Conservation (phyloP, 2,329 filamentous ascomycete species). For the Fusarium sublunatum region DNA sequence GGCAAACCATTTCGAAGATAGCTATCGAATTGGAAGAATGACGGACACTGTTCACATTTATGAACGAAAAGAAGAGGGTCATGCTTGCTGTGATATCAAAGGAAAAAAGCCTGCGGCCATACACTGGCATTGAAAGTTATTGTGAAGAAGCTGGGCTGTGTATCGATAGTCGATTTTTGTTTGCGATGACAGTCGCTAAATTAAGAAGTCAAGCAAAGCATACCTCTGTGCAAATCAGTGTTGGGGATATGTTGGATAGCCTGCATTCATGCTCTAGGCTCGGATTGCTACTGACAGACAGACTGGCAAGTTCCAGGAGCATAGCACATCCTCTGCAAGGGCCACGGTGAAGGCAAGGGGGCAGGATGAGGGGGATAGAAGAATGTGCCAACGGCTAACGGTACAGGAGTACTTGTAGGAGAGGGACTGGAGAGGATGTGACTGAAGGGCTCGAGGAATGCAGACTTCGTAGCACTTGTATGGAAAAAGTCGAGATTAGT, state of each 20-base stretch:
- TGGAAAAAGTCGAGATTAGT: neutral
- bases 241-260: neutral
- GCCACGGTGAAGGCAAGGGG: constrained; percentile 7
- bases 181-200: constrained; percentile 17
- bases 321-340: neutral
- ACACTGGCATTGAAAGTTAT: constrained; percentile 10
- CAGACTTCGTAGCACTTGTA: constrained; percentile 15
- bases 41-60: constrained; percentile 26
- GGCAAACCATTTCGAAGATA: constrained; percentile 13
- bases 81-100: constrained; percentile 15
- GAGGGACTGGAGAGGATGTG: neutral
- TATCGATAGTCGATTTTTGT: constrained; percentile 32
- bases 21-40: constrained; percentile 23
- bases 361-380: constrained; percentile 2
- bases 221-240: constrained; percentile 11
- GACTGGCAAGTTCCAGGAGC: neutral
- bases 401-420: too few species aligned
- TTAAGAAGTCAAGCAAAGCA: constrained; percentile 28
- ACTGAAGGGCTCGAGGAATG: constrained; percentile 23
- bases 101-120: constrained; percentile 13
- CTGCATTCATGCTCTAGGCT: neutral
- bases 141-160: constrained; percentile 22
- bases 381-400: neutral
- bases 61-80: constrained; percentile 33
- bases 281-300: neutral